phyloP scores from a whole-genome alignment of 805 yeast genomes.

The Myxozyma kluyveri region DNA sequence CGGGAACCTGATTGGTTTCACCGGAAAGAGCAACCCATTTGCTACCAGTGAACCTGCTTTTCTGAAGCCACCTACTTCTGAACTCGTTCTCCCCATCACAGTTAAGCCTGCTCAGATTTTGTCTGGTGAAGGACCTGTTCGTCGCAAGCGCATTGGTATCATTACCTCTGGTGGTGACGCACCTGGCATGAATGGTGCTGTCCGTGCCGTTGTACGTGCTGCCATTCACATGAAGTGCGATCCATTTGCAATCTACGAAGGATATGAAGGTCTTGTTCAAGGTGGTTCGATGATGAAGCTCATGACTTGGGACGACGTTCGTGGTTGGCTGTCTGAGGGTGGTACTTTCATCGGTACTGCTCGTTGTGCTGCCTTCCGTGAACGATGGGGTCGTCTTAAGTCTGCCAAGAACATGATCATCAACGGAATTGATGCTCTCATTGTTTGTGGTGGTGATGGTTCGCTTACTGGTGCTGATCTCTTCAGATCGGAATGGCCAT shows the following conservation, averaged over 20 bases:
- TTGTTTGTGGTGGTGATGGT: constrained; percentile 99
- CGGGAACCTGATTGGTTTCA: constrained; percentile 78
- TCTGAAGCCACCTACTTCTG: no score
- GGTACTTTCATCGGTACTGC: constrained; percentile 98
- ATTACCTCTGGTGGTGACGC: constrained; percentile 99
- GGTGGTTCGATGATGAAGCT: constrained; percentile 79
- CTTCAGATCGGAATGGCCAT: constrained; percentile 93
- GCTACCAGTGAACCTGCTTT: constrained; percentile 20
- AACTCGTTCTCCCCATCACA: constrained; percentile 7
- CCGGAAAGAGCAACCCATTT: constrained; percentile 45
- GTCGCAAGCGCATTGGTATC: constrained; percentile 70
- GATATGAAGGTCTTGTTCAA: constrained; percentile 85
- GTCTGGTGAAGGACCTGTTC: background rate
- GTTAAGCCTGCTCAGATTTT: constrained; percentile 4
- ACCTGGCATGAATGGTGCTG: constrained; percentile 97
- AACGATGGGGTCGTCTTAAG: constrained; percentile 75
- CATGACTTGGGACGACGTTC: constrained; percentile 90
- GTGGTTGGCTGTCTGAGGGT: constrained; percentile 89
- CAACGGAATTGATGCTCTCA: constrained; percentile 88
- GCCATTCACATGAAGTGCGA: constrained; percentile 87
- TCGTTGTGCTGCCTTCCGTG: constrained; percentile 79
- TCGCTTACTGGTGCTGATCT: constrained; percentile 96
- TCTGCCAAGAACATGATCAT: constrained; percentile 83
- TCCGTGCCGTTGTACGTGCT: constrained; percentile 90
- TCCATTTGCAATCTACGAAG: constrained; percentile 88